A percentile compares a stretch with the other conserved stretches of the same genome.
These are phyloP conservation scores for Capronia coronata DNA, from an alignment of 2,329 filamentous ascomycete genomes.

Conservation along the genomic window DNA sequence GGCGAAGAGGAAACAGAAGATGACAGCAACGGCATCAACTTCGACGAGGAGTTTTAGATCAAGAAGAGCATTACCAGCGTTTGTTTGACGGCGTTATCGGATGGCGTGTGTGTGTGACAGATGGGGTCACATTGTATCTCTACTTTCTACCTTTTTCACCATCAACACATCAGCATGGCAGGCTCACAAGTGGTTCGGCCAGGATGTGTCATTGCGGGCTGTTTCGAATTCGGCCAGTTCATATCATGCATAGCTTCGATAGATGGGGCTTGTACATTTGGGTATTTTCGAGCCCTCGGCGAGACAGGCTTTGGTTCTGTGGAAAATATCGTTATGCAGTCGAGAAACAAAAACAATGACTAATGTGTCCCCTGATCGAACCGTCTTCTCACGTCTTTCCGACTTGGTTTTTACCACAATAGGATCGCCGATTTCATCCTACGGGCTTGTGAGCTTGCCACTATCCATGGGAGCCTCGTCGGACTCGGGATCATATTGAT, in stretches of 20 bases:
- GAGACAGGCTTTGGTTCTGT: not conserved
- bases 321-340: not conserved
- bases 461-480: slow-evolving; percentile 1
- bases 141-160: slow-evolving; percentile 11
- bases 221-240: slow-evolving; percentile 7
- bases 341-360: no score
- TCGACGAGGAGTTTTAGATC: slow-evolving; percentile 91
- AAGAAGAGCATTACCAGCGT: slow-evolving; percentile 1
- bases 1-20: slow-evolving; percentile 38
- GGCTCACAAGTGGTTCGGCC: slow-evolving; percentile 1
- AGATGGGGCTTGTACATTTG: not conserved
- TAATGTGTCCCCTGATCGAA: no score
- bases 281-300: not conserved
- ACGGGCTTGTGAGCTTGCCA: no score
- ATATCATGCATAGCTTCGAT: slow-evolving; percentile 3
- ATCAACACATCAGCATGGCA: slow-evolving; percentile 10
- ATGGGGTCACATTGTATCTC: slow-evolving; percentile 7
- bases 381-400: no score
- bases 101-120: not conserved
- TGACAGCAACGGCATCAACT: slow-evolving; percentile 68
- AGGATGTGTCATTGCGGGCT: not conserved
- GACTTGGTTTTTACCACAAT: no score
- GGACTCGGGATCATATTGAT: slow-evolving; percentile 1
- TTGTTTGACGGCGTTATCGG: slow-evolving; percentile 15
- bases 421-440: no score